A percentile compares a stretch with the other conserved stretches of the same genome.
phyloP scores from a whole-genome alignment of 2,329 filamentous ascomycete genomes.

The Dryadomyces sulphureus region DNA sequence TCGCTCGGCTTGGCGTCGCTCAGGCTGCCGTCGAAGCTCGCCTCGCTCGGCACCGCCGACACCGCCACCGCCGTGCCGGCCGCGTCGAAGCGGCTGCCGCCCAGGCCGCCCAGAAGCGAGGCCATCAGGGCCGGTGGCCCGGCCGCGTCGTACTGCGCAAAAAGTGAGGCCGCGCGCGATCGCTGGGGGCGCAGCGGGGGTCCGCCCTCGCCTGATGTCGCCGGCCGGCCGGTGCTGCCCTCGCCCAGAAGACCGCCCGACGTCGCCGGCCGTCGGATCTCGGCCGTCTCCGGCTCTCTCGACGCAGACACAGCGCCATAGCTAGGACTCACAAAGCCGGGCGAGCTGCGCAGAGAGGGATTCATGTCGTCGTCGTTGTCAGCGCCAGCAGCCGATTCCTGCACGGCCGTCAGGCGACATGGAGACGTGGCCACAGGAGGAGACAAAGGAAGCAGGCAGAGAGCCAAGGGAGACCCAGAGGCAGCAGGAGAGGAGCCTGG shows the following conservation, averaged over 20 bases:
- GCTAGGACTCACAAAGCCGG: conserved; percentile 17
- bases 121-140: conserved; percentile 35
- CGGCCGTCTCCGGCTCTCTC: neutral
- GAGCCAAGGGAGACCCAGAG: neutral
- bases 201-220: too few relatives aligned
- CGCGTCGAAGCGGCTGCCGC: conserved; percentile 17
- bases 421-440: conserved; percentile 3
- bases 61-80: conserved; percentile 36
- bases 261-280: neutral
- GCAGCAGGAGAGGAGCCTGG: too few relatives aligned
- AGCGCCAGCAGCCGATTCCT: neutral
- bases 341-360: conserved; percentile 17
- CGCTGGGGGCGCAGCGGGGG: conserved; percentile 7
- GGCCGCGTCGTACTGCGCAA: conserved; percentile 9
- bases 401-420: neutral
- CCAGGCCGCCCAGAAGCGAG: conserved; percentile 35
- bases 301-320: conserved; percentile 17
- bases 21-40: conserved; percentile 19
- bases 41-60: conserved; percentile 27
- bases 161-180: conserved; percentile 9
- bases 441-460: neutral
- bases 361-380: neutral
- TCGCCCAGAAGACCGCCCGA: neutral
- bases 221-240: conserved; percentile 1
- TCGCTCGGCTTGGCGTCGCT: conserved; percentile 1